Conservation (phyloP, 2,329 filamentous ascomycete species). For the Alternaria atra region DNA sequence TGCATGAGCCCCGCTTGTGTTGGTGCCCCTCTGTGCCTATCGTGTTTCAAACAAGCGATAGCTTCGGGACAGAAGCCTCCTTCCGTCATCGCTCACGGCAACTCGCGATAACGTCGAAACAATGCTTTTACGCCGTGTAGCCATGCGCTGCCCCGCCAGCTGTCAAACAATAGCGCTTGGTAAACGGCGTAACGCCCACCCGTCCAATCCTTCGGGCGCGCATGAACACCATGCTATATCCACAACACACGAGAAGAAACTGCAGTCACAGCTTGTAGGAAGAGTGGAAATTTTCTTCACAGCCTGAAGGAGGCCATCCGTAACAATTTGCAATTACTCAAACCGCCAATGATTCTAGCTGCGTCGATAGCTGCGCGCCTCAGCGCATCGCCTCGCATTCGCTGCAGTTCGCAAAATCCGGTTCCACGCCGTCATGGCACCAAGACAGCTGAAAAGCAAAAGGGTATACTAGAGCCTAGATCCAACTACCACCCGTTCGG, state of each 20-base stretch:
- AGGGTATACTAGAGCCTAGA: constrained; percentile 1
- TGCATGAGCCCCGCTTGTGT: constrained; percentile 6
- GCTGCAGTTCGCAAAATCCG: background rate
- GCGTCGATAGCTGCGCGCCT: background rate
- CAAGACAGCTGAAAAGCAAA: constrained; percentile 1
- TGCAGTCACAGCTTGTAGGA: background rate
- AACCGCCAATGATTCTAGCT: background rate
- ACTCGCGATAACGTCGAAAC: constrained; percentile 16
- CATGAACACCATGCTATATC: constrained; percentile 6
- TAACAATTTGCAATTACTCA: background rate
- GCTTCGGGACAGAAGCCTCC: constrained; percentile 6
- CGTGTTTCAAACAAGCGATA: constrained; percentile 13
- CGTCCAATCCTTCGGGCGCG: constrained; percentile 7
- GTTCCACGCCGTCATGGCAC: background rate
- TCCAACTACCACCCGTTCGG: background rate
- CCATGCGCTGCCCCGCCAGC: constrained; percentile 10
- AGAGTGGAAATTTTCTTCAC: background rate
- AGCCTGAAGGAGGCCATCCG: background rate
- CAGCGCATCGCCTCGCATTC: background rate
- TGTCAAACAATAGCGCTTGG: constrained; percentile 17
- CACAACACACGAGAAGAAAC: constrained; percentile 3
- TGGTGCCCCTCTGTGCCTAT: background rate
- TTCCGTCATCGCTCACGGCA: constrained; percentile 8
- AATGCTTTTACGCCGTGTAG: constrained; percentile 5
- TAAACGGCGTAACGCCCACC: constrained; percentile 7